Percentiles rank a stretch among this genome's conserved stretches.
phyloP scores from a whole-genome alignment of 139 green algal species.

The Closterium sp. region DNA sequence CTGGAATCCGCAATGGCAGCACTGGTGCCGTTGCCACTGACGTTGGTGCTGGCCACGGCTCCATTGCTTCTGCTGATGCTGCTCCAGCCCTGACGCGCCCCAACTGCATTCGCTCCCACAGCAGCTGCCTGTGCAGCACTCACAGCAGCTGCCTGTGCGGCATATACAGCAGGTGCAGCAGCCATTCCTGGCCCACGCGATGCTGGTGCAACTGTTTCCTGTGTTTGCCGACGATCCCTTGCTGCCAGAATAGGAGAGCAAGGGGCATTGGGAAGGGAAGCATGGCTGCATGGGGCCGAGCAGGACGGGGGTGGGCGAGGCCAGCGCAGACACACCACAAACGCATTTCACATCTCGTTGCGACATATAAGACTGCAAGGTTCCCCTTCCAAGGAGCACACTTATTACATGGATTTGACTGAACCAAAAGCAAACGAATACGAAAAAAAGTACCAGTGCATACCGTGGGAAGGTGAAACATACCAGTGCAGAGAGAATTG shows the following conservation, averaged over 20 bases:
- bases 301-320: neutral
- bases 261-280: too few species aligned
- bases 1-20: neutral
- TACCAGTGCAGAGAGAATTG: neutral
- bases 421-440: too few species aligned
- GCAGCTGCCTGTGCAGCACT: too few species aligned
- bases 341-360: neutral
- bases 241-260: neutral
- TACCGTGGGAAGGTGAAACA: neutral
- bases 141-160: neutral
- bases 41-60: neutral
- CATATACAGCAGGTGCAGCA: neutral
- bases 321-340: neutral
- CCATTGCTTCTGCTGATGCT: neutral
- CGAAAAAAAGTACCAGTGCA: too few species aligned
- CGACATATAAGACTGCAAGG: neutral
- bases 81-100: neutral
- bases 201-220: neutral
- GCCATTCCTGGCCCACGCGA: neutral
- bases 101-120: neutral
- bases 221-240: neutral
- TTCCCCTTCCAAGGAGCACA: neutral
- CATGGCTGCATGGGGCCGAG: too few species aligned
- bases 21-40: neutral
- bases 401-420: too few species aligned